Base-by-base conservation (phyloP, 78 protist species). In the Guillardia theta region DNA sequence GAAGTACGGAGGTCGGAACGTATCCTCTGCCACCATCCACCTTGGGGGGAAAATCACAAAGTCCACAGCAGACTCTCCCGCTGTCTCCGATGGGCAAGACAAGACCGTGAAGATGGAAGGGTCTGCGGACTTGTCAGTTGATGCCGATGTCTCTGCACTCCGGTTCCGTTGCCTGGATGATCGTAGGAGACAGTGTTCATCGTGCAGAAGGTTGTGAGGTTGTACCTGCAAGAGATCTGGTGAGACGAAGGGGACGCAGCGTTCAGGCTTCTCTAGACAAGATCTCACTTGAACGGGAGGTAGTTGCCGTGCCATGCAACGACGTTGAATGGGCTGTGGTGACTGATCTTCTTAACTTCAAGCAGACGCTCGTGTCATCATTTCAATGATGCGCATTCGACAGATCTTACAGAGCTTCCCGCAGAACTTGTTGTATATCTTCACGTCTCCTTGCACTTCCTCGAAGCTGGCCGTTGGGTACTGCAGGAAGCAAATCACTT, bases 301-400 rank as follows among this genome's bases (percentile, higher is more conserved):
- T 98, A 98, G 95, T 98, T 98, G 22, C 99, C 99, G 70, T 97
- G 98, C 99, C 99, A 98, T 43, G 98, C 99, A 19, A 98, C 99
- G 19, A 98, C 99, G 44, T 98, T 95, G 95, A 94, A 98, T 30
- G 98, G 98, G 1, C 97, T 94, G 78, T 47, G 48, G 77, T 33
- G 70, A 90, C n/a, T 70, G 27, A 24, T 70, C 46, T 43, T n/a
- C n/a, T n/a, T n/a, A n/a, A n/a, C n/a, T n/a, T n/a, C n/a, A n/a
- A n/a, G n/a, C n/a, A n/a, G n/a, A n/a, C n/a, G n/a, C n/a, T n/a
- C n/a, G n/a, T n/a, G n/a, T n/a, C n/a, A n/a, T n/a, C n/a, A n/a
- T n/a, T n/a, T n/a, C n/a, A n/a, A n/a, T n/a, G n/a, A n/a, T n/a
- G n/a, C n/a, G n/a, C n/a, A n/a, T n/a, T n/a, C n/a, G n/a, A n/a